Conservation (phyloP, 2,329 filamentous ascomycete species). For the Hypoxylon sp. region DNA sequence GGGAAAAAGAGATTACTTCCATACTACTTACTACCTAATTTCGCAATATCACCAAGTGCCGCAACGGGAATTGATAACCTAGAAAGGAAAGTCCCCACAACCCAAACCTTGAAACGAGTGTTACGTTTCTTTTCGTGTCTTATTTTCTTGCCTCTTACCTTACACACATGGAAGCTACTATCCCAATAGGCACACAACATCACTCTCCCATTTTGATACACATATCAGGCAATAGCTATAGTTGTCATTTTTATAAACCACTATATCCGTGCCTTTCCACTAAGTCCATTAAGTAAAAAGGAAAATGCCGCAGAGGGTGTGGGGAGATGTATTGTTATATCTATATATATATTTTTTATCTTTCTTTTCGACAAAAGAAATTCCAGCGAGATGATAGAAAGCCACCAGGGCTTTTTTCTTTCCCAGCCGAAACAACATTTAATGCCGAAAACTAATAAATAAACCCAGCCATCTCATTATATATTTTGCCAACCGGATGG, state of each 20-base stretch:
- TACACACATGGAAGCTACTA: too few species aligned
- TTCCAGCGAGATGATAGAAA: conserved; percentile 22
- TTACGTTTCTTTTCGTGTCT: conserved; percentile 31
- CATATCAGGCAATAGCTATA: conserved; percentile 17
- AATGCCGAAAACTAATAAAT: too few species aligned
- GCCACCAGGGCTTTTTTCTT: conserved; percentile 34
- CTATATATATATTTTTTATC: too few species aligned
- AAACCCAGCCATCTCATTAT: conserved; percentile 49
- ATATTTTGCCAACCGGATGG: conserved; percentile 30
- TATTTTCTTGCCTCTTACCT: conserved; percentile 9
- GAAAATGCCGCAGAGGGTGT: conserved; percentile 34
- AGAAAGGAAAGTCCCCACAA: conserved; percentile 38
- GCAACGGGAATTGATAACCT: conserved; percentile 17
- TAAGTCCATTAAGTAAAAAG: too few species aligned
- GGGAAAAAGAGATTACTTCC: conserved; percentile 23
- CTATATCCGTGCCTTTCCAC: conserved; percentile 35
- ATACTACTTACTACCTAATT: background rate
- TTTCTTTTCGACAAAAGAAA: conserved; percentile 28
- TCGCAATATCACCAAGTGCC: background rate
- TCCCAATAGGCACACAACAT: too few species aligned
- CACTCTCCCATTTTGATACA: conserved; percentile 1
- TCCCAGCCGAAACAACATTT: too few species aligned
- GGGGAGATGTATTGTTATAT: too few species aligned
- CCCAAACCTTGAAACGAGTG: conserved; percentile 27
- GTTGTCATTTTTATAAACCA: conserved; percentile 42